These are phyloP conservation scores for Stellera chamaejasme DNA, from an alignment of 345 rosid species.

Conservation along the genomic window DNA sequence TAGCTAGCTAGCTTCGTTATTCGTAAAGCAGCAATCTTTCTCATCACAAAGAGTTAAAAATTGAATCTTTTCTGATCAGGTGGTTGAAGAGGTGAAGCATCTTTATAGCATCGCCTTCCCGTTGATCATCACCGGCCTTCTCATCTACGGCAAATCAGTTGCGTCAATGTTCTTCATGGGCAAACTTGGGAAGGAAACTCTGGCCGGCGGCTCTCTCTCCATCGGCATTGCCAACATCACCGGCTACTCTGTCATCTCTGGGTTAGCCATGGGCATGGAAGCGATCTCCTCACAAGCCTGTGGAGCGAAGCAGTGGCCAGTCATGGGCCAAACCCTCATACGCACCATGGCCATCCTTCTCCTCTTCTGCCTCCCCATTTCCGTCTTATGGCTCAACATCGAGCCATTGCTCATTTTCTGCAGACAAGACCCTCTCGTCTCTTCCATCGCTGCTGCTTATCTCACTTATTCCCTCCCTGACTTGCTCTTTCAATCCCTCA, in stretches of 20 bases:
- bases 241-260: slow-evolving; percentile 45
- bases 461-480: slow-evolving; percentile 40
- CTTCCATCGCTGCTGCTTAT: slow-evolving; percentile 35
- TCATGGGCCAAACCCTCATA: slow-evolving; percentile 49
- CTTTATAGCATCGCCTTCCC: slow-evolving; percentile 39
- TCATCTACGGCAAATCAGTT: slow-evolving; percentile 35
- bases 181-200: slow-evolving; percentile 36
- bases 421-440: slow-evolving; percentile 39
- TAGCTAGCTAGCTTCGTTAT: background rate
- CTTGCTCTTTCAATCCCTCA: slow-evolving; percentile 34
- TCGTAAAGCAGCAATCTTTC: too few species aligned
- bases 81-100: slow-evolving; percentile 39
- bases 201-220: slow-evolving; percentile 50
- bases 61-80: slow-evolving; percentile 16
- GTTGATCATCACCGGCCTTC: slow-evolving; percentile 43
- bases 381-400: slow-evolving; percentile 35
- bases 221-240: slow-evolving; percentile 45
- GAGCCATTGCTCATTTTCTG: slow-evolving; percentile 32
- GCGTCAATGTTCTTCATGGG: slow-evolving; percentile 49
- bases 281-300: slow-evolving; percentile 52
- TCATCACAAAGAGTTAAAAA: background rate
- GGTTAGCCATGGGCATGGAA: slow-evolving; percentile 53
- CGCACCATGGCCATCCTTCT: slow-evolving; percentile 36
- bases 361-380: slow-evolving; percentile 38
- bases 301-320: slow-evolving; percentile 44